These are phyloP conservation scores for Penicillium mononematosum DNA, from an alignment of 495 filamentous ascomycete species.

Conservation along the genomic window DNA sequence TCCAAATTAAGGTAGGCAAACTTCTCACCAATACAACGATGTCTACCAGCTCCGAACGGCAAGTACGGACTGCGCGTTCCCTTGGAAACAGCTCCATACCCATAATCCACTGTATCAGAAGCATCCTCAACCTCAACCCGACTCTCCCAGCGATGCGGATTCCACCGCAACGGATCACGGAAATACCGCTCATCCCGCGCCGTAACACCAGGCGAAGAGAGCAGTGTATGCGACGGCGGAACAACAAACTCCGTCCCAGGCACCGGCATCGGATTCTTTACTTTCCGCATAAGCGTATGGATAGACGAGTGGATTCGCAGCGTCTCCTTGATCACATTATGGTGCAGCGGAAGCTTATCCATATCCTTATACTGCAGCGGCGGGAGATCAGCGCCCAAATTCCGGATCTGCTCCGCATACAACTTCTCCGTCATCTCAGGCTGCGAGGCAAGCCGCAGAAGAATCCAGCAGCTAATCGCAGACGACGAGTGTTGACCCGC, in stretches of 20 bases:
- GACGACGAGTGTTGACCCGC: conserved; percentile 87
- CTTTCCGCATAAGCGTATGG: conserved; percentile 81
- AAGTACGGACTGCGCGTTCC: conserved; percentile 84
- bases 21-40: conserved; percentile 95
- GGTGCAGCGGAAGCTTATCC: conserved; percentile 65
- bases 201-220: conserved; percentile 79
- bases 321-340: conserved; percentile 75
- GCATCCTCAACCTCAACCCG: conserved; percentile 56
- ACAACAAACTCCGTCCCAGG: conserved; percentile 77
- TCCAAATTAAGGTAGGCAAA: conserved; percentile 92
- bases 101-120: conserved; percentile 78
- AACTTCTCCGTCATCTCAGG: conserved; percentile 73
- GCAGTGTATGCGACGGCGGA: conserved; percentile 70
- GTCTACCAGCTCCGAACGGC: conserved; percentile 90
- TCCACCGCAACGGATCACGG: conserved; percentile 75
- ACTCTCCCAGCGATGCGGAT: conserved; percentile 83
- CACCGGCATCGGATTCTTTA: conserved; percentile 75
- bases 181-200: conserved; percentile 70
- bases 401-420: conserved; percentile 67
- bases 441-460: conserved; percentile 71
- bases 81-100: conserved; percentile 89
- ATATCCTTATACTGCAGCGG: conserved; percentile 67
- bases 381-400: conserved; percentile 61
- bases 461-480: conserved; percentile 76
- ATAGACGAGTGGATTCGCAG: conserved; percentile 79